phyloP scores from a whole-genome alignment of 169 alveolate genomes.

The Cryptosporidium muris region DNA sequence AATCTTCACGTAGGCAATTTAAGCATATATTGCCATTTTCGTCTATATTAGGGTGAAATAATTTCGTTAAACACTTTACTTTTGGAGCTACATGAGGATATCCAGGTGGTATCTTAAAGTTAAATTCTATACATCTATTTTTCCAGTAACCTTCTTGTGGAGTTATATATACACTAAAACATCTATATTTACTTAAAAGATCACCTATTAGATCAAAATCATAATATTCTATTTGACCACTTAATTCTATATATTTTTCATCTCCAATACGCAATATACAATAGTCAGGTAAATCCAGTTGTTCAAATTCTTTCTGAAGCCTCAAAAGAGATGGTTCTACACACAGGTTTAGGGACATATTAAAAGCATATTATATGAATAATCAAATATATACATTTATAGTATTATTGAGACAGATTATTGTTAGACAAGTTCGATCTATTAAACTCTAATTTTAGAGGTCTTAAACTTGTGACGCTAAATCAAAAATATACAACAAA shows the following conservation, averaged over 20 bases:
- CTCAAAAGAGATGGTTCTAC: conserved; percentile 37
- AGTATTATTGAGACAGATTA: too few species aligned
- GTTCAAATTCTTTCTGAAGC: conserved; percentile 47
- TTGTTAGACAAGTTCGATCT: too few species aligned
- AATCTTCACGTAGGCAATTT: conserved; percentile 90
- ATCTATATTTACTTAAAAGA: not conserved
- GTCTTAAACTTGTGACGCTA: too few species aligned
- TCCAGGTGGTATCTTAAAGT: conserved; percentile 59
- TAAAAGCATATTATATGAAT: not conserved
- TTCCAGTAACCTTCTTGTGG: conserved; percentile 62
- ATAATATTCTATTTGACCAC: not conserved
- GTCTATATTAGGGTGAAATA: conserved; percentile 92
- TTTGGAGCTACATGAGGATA: conserved; percentile 86
- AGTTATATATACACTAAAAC: conserved; percentile 12
- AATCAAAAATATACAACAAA: too few species aligned
- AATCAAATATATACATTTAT: not conserved
- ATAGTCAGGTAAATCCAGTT: conserved; percentile 52
- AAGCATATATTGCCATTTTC: conserved; percentile 91
- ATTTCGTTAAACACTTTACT: conserved; percentile 82
- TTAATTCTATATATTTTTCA: conserved; percentile 8
- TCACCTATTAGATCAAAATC: not conserved
- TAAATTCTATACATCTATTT: conserved; percentile 17
- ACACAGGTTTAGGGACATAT: not conserved
- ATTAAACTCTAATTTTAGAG: too few species aligned
- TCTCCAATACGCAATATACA: conserved; percentile 25